Evolutionary conservation across 2,329 filamentous ascomycete genomes (phyloP), one percentile per base, ranked within the genome.

Genomic region (Kalaharituber pfeilii): DNA sequence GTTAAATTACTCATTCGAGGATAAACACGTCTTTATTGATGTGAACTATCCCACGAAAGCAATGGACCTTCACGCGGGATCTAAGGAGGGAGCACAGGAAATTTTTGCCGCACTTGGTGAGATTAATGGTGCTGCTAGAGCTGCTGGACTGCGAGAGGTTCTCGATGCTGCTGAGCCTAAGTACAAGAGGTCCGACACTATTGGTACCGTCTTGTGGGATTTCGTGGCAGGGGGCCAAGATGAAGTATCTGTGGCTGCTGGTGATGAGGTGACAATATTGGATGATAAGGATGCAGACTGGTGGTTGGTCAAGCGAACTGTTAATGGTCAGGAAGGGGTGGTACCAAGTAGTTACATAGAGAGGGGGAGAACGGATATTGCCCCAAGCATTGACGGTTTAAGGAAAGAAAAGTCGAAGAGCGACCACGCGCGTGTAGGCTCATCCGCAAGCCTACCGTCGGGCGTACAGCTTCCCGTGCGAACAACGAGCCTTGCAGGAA

Each of bases 261-360:
- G 84, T 39, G 91, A 98, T 65, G 89, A 98, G 65, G 89, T 98
- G 39, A 72, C 94, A 44, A 73, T 98, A 53, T 68, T 96, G 54
- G 89, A 98, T 66, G 87, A 95, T 65, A 79, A 75, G 29, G 91
- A 88, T 69, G 87, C 95, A 56, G 91, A 98, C 66, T 98, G 91
- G 91, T 96, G 91, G 89, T 87, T 91, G 73, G 86, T 98, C 30
- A 79, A 84, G 56, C 79, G 88, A 30, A 66, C 95, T 59, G 93
- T 87, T 71, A 96, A 87, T 66, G 86, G 86, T 62, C 91, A 87
- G 66, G 86, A 95, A 70, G 91, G 91, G 36, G 91, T 98, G 25
- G 88, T 98, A 7, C 91, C 91, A 13, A 91, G 87, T 72, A 94
- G 86, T 69, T 98, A 96, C 65, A 82, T 98, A 62, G 89, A 98